Base-by-base conservation (phyloP, 2,329 filamentous ascomycete genomes). In the Aspergillus carbonarius region DNA sequence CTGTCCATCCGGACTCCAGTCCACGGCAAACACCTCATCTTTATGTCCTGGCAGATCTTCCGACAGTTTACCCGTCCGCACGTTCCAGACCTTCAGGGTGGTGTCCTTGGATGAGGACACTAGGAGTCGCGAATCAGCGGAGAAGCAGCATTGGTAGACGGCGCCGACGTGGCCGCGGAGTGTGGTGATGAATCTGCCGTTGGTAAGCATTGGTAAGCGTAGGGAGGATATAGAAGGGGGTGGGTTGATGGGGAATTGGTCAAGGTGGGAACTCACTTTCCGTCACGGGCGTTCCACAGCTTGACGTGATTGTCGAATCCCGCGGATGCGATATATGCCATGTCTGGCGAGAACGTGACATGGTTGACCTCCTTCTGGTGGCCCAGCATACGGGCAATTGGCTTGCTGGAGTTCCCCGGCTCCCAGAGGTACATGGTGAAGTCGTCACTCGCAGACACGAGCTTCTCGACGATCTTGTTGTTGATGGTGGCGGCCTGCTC, bases 291-390 rank as follows among this genome's bases (percentile, higher is more conserved):
- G 65, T 88, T 91, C 93, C 93, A 98, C 25, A 97, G 78, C 77
- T 96, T 96, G 67, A 93, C 92, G 69, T 93, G 91, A 73, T 98
- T 99, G 74, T 99, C 95, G 79, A 93, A 99, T 4, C 89, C 88
- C 8, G 91, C 88, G 37, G 90, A 96, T 8, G 95, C 95, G 67
- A 99, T 92, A 59, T 93, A 83, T 8, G 85, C 82, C 34, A 92
- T 93, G 70, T 98, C 93, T 0, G 93, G 92, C 0, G 92, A 96
- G 76, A 98, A 98, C 0, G 88, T 90, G 49, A 98, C 93, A 72
- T 97, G 91, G 74, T 98, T 97, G 66, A 98, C 93, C 71, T 93
- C 91, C 78, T 98, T 98, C 74, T 97, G 92, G 70, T 99, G 95
- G 2, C 95, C 95, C n/a, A 92, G 78, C 77, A 98, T 84, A 34